These are phyloP conservation scores for Chlorella sp. DNA, from an alignment of 139 green algal genomes.

Conservation along the genomic window DNA sequence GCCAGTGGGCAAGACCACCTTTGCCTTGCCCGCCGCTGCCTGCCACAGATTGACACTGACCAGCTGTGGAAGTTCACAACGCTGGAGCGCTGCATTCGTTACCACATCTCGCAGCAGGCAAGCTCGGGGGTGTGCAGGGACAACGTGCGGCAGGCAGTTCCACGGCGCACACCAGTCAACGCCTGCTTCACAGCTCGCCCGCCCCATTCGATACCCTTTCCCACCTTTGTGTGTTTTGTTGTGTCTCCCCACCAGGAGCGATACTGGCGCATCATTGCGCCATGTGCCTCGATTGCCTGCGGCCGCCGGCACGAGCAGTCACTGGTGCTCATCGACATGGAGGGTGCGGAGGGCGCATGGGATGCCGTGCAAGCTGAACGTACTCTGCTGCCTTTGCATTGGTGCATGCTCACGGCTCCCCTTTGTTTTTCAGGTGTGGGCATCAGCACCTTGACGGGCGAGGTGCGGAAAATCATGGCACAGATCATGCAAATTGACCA, in stretches of 20 bases:
- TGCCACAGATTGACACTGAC: not conserved
- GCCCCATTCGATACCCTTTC: not conserved
- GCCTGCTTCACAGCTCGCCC: too few relatives aligned
- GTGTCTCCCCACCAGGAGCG: slow-evolving; percentile 80
- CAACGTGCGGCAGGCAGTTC: too few relatives aligned
- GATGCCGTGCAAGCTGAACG: not conserved
- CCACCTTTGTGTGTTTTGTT: too few relatives aligned
- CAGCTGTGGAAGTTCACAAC: slow-evolving; percentile 81
- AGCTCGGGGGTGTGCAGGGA: not conserved
- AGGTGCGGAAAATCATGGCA: slow-evolving; percentile 59
- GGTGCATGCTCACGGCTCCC: too few relatives aligned
- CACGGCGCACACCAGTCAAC: too few relatives aligned
- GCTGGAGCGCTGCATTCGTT: slow-evolving; percentile 90
- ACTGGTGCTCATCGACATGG: slow-evolving; percentile 92
- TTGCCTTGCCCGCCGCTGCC: too few relatives aligned
- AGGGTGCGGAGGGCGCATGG: slow-evolving; percentile 60
- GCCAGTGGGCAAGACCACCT: too few relatives aligned
- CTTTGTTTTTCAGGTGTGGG: slow-evolving; percentile 42
- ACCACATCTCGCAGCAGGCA: slow-evolving; percentile 74
- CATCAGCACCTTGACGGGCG: slow-evolving; percentile 62
- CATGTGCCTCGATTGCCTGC: slow-evolving; percentile 69
- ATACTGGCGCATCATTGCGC: slow-evolving; percentile 83
- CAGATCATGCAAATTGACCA: slow-evolving; percentile 62
- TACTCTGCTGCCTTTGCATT: too few relatives aligned
- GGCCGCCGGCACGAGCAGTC: slow-evolving; percentile 82